phyloP scores from a whole-genome alignment of 2,329 filamentous ascomycete genomes.

The Spiromastix sp. region DNA sequence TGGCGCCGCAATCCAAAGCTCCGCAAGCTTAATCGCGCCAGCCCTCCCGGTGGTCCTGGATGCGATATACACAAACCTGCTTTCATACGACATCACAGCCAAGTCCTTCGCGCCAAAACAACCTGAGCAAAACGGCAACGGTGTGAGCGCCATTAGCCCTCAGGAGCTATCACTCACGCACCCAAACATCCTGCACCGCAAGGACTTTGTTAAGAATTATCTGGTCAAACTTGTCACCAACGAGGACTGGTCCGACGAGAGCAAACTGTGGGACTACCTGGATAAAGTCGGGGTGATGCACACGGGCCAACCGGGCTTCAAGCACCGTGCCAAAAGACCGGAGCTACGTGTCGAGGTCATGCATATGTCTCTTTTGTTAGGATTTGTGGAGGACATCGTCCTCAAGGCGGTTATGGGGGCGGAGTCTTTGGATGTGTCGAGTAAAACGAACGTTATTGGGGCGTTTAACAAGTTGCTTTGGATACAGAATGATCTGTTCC shows the following conservation, averaged over 20 bases:
- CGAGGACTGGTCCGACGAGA: slow-evolving; percentile 19
- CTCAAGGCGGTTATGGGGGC: slow-evolving; percentile 18
- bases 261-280: slow-evolving; percentile 20
- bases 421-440: slow-evolving; percentile 15
- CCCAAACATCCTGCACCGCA: slow-evolving; percentile 19
- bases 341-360: slow-evolving; percentile 20
- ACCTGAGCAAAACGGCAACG: slow-evolving; percentile 9
- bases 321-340: slow-evolving; percentile 16
- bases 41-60: slow-evolving; percentile 18
- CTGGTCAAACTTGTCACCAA: slow-evolving; percentile 19
- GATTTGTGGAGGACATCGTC: slow-evolving; percentile 19
- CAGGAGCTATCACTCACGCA: slow-evolving; percentile 15
- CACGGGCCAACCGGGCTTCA: slow-evolving; percentile 19
- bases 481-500: slow-evolving; percentile 24
- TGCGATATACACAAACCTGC: slow-evolving; percentile 20
- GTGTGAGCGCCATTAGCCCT: slow-evolving; percentile 4
- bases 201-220: slow-evolving; percentile 20
- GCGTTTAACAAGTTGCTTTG: slow-evolving; percentile 22
- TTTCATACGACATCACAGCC: slow-evolving; percentile 21
- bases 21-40: slow-evolving; percentile 16
- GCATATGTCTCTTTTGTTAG: slow-evolving; percentile 18
- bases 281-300: slow-evolving; percentile 21
- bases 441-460: slow-evolving; percentile 15
- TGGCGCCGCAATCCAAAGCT: slow-evolving; percentile 13
- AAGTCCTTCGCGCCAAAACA: slow-evolving; percentile 19